phyloP scores from a whole-genome alignment of 805 yeast species.

The Komagataella kurtzmanii region DNA sequence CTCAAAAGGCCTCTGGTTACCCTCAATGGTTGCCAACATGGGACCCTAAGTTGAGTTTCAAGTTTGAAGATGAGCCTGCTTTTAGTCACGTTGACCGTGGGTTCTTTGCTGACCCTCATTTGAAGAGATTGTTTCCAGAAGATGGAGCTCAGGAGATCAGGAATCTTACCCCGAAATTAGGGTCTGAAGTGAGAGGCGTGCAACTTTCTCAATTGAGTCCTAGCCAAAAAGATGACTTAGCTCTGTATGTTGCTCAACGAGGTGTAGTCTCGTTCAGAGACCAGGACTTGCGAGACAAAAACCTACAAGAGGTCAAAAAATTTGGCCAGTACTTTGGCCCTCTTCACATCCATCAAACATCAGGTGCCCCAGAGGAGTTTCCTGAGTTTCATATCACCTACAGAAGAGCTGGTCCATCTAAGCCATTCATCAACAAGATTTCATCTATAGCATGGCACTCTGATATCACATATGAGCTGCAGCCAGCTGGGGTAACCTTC shows the following conservation, averaged over 20 bases:
- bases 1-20: slow-evolving; percentile 20
- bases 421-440: slow-evolving; percentile 23
- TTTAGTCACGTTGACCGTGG: slow-evolving; percentile 54
- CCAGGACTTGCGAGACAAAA: slow-evolving; percentile 48
- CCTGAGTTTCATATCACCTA: slow-evolving; percentile 54
- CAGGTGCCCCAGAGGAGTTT: slow-evolving; percentile 48
- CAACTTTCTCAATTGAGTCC: slow-evolving; percentile 42
- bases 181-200: slow-evolving; percentile 47
- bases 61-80: slow-evolving; percentile 17
- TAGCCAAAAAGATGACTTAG: slow-evolving; percentile 54
- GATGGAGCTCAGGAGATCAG: slow-evolving; percentile 13
- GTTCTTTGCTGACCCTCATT: slow-evolving; percentile 38
- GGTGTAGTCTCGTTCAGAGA: slow-evolving; percentile 57
- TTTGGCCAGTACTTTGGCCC: slow-evolving; percentile 58
- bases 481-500: slow-evolving; percentile 61
- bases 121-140: slow-evolving; percentile 30
- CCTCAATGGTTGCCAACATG: slow-evolving; percentile 57
- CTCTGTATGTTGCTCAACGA: slow-evolving; percentile 52
- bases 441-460: slow-evolving; percentile 44
- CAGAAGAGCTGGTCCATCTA: slow-evolving; percentile 29
- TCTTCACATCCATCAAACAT: slow-evolving; percentile 60
- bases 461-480: slow-evolving; percentile 62
- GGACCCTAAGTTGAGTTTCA: slow-evolving; percentile 43
- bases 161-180: slow-evolving; percentile 57
- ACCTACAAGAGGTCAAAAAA: slow-evolving; percentile 32